phyloP scores from a whole-genome alignment of 106 monocot genomes.

The Gastrodia elata region DNA sequence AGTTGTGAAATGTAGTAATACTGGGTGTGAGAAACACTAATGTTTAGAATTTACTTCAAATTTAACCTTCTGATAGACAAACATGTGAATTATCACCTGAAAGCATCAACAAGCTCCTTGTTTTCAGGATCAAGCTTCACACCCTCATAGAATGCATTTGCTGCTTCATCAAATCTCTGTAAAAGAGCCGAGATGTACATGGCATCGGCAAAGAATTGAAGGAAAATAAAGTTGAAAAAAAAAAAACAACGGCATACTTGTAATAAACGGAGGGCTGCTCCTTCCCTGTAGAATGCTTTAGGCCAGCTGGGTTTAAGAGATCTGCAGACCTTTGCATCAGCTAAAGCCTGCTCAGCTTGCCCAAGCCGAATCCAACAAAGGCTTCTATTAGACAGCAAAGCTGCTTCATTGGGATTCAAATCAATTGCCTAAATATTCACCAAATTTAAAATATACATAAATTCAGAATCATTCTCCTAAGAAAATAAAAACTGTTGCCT shows the following conservation, averaged over 20 bases:
- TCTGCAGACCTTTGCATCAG: slow-evolving; percentile 71
- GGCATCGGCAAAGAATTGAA: not conserved
- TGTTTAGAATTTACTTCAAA: not conserved
- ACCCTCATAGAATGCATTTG: slow-evolving; percentile 92
- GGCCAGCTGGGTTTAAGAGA: slow-evolving; percentile 66
- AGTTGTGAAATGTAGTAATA: too few relatives aligned
- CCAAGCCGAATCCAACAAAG: slow-evolving; percentile 80
- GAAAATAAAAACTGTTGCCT: not conserved
- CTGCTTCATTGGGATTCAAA: slow-evolving; percentile 67
- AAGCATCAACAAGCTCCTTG: slow-evolving; percentile 74
- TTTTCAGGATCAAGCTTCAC: slow-evolving; percentile 87
- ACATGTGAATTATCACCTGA: slow-evolving; percentile 48
- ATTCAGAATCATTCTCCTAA: not conserved
- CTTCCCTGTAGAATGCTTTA: slow-evolving; percentile 94
- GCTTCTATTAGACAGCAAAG: slow-evolving; percentile 75
- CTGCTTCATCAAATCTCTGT: slow-evolving; percentile 88
- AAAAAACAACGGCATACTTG: slow-evolving; percentile 29
- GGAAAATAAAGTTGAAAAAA: too few relatives aligned
- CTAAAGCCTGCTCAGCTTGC: slow-evolving; percentile 63
- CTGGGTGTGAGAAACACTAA: not conserved
- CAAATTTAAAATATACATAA: not conserved
- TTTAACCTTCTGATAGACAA: not conserved
- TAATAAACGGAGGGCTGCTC: slow-evolving; percentile 62
- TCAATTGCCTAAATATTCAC: slow-evolving; percentile 62
- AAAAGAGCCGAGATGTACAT: not conserved